Percentiles rank a stretch among this genome's conserved stretches.
phyloP scores from a whole-genome alignment of 225 moss, liverwort and hornwort genomes.

The Bryum argenteum region DNA sequence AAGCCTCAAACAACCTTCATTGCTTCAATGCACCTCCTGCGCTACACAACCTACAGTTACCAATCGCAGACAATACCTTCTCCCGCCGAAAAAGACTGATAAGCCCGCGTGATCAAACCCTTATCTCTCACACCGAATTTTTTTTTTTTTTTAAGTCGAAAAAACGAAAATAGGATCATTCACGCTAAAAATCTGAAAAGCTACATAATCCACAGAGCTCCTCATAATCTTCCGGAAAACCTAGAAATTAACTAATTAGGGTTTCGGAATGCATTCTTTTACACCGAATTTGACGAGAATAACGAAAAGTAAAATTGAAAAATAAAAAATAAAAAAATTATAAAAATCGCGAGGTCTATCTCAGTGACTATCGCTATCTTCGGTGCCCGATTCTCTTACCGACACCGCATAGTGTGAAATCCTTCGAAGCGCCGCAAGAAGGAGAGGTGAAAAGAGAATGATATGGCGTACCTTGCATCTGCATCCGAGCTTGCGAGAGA shows the following conservation, averaged over 20 bases:
- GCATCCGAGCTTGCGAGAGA: background rate
- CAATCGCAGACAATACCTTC: background rate
- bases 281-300: background rate
- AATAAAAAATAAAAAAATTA: background rate
- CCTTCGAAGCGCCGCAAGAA: background rate
- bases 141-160: too few species aligned
- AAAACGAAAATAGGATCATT: background rate
- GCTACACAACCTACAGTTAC: slow-evolving; percentile 35
- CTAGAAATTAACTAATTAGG: slow-evolving; percentile 28
- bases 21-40: slow-evolving; percentile 40
- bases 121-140: background rate
- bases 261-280: slow-evolving; percentile 23
- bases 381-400: background rate
- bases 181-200: slow-evolving; percentile 4
- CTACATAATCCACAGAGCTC: background rate
- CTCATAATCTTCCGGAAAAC: slow-evolving; percentile 6
- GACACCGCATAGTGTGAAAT: slow-evolving; percentile 10
- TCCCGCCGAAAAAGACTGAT: background rate
- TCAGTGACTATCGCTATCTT: background rate
- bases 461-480: slow-evolving; percentile 7
- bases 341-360: background rate
- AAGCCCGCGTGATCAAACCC: slow-evolving; percentile 9
- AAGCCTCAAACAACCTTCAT: slow-evolving; percentile 16
- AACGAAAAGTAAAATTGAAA: background rate
- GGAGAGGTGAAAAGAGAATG: background rate